A percentile compares a stretch with the other conserved stretches of the same genome.
These are phyloP conservation scores for Colletotrichum somersetense DNA, from an alignment of 2,329 filamentous ascomycete species.

Conservation along the genomic window DNA sequence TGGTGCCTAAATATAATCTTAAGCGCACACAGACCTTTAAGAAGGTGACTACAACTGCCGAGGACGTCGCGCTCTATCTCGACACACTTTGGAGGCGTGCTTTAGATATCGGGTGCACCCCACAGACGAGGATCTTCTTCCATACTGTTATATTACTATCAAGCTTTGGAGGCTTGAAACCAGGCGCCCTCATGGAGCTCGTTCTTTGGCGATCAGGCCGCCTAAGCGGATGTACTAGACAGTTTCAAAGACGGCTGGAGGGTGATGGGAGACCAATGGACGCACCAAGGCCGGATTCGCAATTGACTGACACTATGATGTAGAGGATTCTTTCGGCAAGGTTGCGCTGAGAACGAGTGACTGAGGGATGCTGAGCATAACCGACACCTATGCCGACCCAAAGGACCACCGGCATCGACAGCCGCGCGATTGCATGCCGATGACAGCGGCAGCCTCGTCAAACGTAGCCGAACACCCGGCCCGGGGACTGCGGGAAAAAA, in stretches of 20 bases:
- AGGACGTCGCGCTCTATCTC: no score
- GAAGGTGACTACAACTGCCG: no score
- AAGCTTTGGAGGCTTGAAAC: no score
- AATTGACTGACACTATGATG: not conserved
- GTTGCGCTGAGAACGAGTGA: not conserved
- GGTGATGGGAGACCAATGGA: not conserved
- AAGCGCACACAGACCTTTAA: no score
- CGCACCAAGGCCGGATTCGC: not conserved
- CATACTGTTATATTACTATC: no score
- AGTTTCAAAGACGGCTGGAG: not conserved
- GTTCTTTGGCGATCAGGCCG: not conserved
- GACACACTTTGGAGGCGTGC: no score
- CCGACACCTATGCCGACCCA: not conserved
- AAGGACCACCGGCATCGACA: not conserved
- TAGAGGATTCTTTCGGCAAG: not conserved
- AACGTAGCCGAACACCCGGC: constrained; percentile 11
- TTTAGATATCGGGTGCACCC: no score
- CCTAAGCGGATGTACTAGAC: not conserved
- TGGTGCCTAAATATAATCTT: no score
- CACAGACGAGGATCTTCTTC: not conserved
- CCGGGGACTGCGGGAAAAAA: not conserved
- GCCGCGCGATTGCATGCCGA: not conserved
- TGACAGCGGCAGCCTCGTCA: not conserved
- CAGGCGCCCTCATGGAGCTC: not conserved
- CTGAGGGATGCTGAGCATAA: constrained; percentile 11